Base-by-base conservation (phyloP, 495 filamentous ascomycete genomes). In the Emericellopsis terricola region DNA sequence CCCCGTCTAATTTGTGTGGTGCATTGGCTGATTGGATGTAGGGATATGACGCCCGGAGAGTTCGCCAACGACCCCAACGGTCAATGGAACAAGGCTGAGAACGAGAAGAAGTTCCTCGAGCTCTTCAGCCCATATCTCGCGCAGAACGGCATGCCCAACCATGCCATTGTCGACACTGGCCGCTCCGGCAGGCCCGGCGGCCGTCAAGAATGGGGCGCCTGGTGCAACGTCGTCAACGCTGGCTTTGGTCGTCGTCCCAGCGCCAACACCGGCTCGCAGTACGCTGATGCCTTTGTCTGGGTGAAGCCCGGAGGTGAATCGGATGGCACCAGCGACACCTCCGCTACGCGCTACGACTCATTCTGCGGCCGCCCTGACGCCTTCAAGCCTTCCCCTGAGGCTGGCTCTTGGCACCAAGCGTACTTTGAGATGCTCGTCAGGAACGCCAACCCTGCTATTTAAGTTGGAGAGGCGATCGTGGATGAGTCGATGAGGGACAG, bases 281-380 rank as follows among this genome's bases (percentile, higher is more conserved):
- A 79, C 18, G 62, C 66, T 34, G 78, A 85, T 51, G 75, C 79
- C 29, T 82, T 85, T 56, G 77, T 83, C 51, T 85, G 79, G 81
- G 59, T 80, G 44, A 85, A 84, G 70, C 80, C 78, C 35, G 81
- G 81, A 46, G 81, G 80, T 43, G 79, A 89, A 55, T 73, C 70
- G 28, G 81, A 85, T 52, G 80, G 81, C 42, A 85, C 79, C 33
- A 71, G 64, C 34, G 60, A 85, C 48, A 59, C 49, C 23, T 51
- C 57, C 24, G 63, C 78, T 9, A 41, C 48, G 38, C 66, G 80
- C 21, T 89, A 80, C 52, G 81, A 89, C 59, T 60, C 54, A 29
- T 73, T 69, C 62, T 85, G 81, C 46, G 76, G 78, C 33, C 62
- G 64, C 46, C 48, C 55, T 29, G 76, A 70, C 37, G 62, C 63